Evolutionary conservation across 257 asterid genomes (phyloP), one percentile per base, ranked within the genome.

Genomic region (Primulina huaijiensis): DNA sequence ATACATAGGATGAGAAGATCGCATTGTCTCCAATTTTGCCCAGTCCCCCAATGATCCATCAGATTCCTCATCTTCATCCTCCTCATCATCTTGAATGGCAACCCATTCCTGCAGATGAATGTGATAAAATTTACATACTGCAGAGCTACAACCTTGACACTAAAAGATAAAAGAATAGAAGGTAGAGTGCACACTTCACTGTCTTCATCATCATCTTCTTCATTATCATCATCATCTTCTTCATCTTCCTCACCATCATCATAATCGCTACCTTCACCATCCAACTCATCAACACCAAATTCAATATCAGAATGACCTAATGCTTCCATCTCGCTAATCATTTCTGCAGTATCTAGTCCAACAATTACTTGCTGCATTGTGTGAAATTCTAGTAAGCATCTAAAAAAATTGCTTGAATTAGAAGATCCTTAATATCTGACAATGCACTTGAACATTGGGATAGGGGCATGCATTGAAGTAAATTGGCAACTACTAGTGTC

Each of bases 11-110:
- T 93, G 99, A 78, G 96, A 88, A 80, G 96, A 81, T 62, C 91
- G 90, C 97, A 89, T 90, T 1, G 99, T 93, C 73, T 89, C 96
- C 86, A 93, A 80, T 73, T 93, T 89, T 75, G 96, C 96, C 97
- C 97, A 93, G 77, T 93, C 97, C 58, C 96, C 99, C 17, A 86
- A 71, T 23, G 96, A 90, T 63, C 72, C 96, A 81, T 91, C 96
- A 71, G 87, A 90, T 68, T 86, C 96, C 60, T 83, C 92, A 62
- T 83, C 89, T 77, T 76, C 76, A 76, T 86, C 92, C 55, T 89
- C 96, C 66, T 86, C 97, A 23, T 71, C 80, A 66, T 84, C 99
- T 80, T 88, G 82, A 79, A 89, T 81, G 75, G 87, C 64, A 81
- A 87, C 96, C 97, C 97, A 94, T 25, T 91, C 96, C 97, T 93